Conservation (phyloP, 495 filamentous ascomycete genomes). For the Trichoderma orchidacearum region DNA sequence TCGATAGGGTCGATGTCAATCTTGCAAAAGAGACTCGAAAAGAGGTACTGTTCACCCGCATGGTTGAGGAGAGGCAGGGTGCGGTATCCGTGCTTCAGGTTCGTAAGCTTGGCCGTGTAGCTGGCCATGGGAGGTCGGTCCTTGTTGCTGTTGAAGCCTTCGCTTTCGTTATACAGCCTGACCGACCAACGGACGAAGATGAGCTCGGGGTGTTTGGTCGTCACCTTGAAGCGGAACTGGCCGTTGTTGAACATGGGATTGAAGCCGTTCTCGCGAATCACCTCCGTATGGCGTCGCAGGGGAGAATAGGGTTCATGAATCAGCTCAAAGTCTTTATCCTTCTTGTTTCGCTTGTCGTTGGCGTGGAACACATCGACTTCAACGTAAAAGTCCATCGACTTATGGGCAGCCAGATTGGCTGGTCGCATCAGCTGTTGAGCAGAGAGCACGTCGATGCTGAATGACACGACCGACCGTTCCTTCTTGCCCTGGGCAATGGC, state of each 20-base stretch:
- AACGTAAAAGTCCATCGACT: conserved; percentile 78
- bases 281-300: conserved; percentile 61
- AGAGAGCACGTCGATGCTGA: conserved; percentile 79
- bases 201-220: conserved; percentile 82
- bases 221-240: conserved; percentile 58
- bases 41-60: conserved; percentile 80
- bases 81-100: conserved; percentile 86
- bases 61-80: conserved; percentile 86
- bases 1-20: conserved; percentile 53
- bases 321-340: conserved; percentile 19
- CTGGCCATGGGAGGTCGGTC: conserved; percentile 58
- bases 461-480: conserved; percentile 64
- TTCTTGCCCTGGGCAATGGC: conserved; percentile 32
- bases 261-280: conserved; percentile 78
- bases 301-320: conserved; percentile 41
- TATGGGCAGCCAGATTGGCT: conserved; percentile 49
- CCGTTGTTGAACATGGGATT: conserved; percentile 63
- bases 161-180: conserved; percentile 62
- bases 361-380: conserved; percentile 91
- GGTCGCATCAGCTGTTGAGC: conserved; percentile 89
- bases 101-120: conserved; percentile 84
- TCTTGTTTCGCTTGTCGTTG: conserved; percentile 62
- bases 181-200: conserved; percentile 93
- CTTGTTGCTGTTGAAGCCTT: conserved; percentile 34
- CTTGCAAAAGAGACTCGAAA: conserved; percentile 86